Base-by-base conservation (phyloP, 2,329 filamentous ascomycete species). In the Emmonsiellopsis sp. region DNA sequence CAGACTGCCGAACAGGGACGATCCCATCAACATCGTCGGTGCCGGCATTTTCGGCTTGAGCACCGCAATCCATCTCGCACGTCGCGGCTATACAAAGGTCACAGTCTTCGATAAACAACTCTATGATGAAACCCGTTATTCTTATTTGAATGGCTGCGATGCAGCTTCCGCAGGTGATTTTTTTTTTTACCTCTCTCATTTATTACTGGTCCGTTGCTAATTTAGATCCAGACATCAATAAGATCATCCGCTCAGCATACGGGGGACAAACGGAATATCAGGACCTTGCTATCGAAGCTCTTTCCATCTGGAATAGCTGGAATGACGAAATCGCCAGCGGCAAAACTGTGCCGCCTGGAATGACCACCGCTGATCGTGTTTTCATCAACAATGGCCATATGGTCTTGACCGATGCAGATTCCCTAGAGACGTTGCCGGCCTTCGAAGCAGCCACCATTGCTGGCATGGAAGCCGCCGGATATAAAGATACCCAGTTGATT, bases 51-150 rank as follows among this genome's bases (percentile, higher is more conserved):
- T 71, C 56, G 71, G 73, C 44, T 64, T 74, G 55, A 68, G 67
- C 53, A 75, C 71, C 6, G 74, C 74, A 1, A 59, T 76, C 32
- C 71, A 74, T 57, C 66, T 77, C 5, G 69, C 68, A 6, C 63
- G 65, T 47, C 61, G 71, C 9, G 77, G 76, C 3, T 80, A 78
- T 60, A 65, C 17, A 5, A 67, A 74, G 55, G 66, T 79, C 31
- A 77, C 69, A 7, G 68, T 80, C 9, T 67, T 80, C 36, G 77
- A 80, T 59, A 69, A 69, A 56, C 73, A 78, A 57, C 63, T 71
- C 14, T 66, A 76, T 36, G 66, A 73, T 10, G 52, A 70, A 36
- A 64, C 65, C 0, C 60, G 60, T 0, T 78, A 78, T 50, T 69
- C 70, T 6, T 73, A 72, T 51, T 56, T 64, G 1, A 55, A 62